A percentile compares a stretch with the other conserved stretches of the same genome.
Evolutionary conservation across 192 early-diverging fungal genomes (phyloP).

Genomic region (Backusella morwellensis): DNA sequence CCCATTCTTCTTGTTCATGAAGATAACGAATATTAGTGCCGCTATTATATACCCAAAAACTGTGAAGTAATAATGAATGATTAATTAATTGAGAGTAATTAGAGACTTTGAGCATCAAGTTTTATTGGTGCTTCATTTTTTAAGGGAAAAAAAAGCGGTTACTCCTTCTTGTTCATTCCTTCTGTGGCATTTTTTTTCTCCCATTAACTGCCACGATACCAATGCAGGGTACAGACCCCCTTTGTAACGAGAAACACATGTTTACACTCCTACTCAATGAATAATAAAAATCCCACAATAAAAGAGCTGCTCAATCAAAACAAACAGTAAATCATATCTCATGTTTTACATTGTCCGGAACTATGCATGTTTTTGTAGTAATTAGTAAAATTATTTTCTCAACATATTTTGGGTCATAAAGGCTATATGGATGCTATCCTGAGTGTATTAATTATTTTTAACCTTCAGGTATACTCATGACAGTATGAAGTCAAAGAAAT

Average conservation of each 20-base stretch:
- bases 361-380: not conserved
- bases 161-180: no score
- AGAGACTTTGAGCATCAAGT: no score
- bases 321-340: not conserved
- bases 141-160: not conserved
- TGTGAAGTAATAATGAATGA: no score
- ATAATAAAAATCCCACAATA: not conserved
- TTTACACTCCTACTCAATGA: not conserved
- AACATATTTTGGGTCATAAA: not conserved
- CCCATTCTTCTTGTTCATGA: no score
- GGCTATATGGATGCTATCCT: not conserved
- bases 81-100: no score
- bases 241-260: not conserved
- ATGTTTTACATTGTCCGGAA: not conserved
- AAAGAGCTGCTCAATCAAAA: not conserved
- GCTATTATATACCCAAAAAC: no score
- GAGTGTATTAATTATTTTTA: not conserved
- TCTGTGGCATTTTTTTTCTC: not conserved
- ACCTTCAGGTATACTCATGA: not conserved
- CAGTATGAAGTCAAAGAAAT: not conserved
- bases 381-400: not conserved
- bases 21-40: no score
- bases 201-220: not conserved
- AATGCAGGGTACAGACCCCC: not conserved
- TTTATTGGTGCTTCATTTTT: not conserved